Conservation (phyloP, 345 rosid species). For the Acer negundo region DNA sequence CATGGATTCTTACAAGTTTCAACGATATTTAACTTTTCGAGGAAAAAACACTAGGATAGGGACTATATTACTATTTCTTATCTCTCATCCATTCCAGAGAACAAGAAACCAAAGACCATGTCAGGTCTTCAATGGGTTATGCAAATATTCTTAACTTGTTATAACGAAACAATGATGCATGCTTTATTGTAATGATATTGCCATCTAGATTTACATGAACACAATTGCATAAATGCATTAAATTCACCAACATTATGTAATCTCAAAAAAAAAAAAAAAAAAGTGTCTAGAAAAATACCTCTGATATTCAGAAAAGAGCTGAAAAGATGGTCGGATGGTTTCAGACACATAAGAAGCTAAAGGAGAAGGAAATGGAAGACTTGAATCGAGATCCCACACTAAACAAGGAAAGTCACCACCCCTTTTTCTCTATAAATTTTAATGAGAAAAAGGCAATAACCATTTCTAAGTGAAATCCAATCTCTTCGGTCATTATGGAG, state of each 20-base stretch:
- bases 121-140: background rate
- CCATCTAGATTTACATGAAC: background rate
- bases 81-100: background rate
- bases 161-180: background rate
- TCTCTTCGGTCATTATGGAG: background rate
- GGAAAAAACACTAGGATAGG: no score
- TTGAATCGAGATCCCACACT: conserved; percentile 91
- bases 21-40: background rate
- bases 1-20: background rate
- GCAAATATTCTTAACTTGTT: background rate
- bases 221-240: background rate
- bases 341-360: conserved; percentile 60
- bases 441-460: conserved; percentile 2
- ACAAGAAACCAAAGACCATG: background rate
- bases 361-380: conserved; percentile 77
- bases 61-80: no score
- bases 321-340: conserved; percentile 71
- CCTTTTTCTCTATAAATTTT: conserved; percentile 49
- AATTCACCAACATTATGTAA: background rate
- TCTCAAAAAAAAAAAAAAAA: background rate
- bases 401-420: conserved; percentile 42
- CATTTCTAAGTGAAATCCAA: background rate
- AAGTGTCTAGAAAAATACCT: conserved; percentile 37
- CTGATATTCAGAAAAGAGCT: conserved; percentile 70
- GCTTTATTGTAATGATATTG: background rate